Base-by-base conservation (phyloP, 805 yeast species). In the Saturnispora dispora region DNA sequence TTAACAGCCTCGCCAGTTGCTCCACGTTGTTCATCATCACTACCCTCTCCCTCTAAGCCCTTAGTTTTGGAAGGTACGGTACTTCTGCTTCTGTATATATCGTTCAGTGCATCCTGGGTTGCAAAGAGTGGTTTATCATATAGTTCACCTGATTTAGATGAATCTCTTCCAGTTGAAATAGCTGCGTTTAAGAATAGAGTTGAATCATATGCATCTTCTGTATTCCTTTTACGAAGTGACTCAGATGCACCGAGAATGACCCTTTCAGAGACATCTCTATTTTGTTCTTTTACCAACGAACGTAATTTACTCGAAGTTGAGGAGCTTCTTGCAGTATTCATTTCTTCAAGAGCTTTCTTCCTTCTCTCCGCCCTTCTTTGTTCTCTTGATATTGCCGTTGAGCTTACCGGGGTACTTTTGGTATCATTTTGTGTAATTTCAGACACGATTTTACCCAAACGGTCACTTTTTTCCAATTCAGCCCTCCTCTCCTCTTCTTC, bases 61-160 rank as follows among this genome's bases (percentile, higher is more conserved):
- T 55, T 58, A 36, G 60, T 64, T 10, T 53, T 57, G 18, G 53
- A 56, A 3, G 60, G 58, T 11, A 59, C 61, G 13, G 53, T 52
- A 5, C 63, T 47, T 48, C 73, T 63, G 1, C 76, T 72, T 53
- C 77, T 68, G 58, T 80, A 81, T 13, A 81, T 70, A 48, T 69
- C 72, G 45, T 72, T 71, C 7, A 79, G 65, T 4, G 76, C 79
- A 50, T 75, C 77, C 50, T 77, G 79, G 3, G 71, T 76, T 37
- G 68, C 67, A 60, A 82, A 83, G 25, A 84, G 62, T 1, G 88
- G 82, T 47, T 63, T 71, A 54, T 80, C 84, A 57, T 83, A 83
- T 3, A 79, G 66, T 57, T 76, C 80, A 47, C 75, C 81, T 4
- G 27, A n/a, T 4, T 27, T 20, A 27, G 71, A 77, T 42, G 67